These are phyloP conservation scores for Pythium scleroteichum DNA, from an alignment of 352 stramenopile genomes.

Conservation along the genomic window DNA sequence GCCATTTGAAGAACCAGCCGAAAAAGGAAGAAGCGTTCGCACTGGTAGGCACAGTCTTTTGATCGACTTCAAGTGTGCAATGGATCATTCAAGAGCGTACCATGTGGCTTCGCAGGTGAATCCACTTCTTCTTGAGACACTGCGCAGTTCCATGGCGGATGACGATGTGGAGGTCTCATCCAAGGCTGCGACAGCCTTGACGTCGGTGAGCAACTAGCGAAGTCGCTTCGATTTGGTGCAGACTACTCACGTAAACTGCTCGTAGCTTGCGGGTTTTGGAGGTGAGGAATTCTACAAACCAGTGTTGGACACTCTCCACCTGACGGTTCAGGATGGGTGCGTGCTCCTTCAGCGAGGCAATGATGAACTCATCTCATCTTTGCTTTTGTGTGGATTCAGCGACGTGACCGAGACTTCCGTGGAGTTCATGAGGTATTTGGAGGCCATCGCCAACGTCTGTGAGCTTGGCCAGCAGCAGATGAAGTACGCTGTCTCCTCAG, in stretches of 20 bases:
- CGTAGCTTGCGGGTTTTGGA: slow-evolving; percentile 46
- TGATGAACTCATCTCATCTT: too few species aligned
- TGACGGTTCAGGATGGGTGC: slow-evolving; percentile 27
- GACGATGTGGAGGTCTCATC: slow-evolving; percentile 72
- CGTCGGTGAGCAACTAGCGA: slow-evolving; percentile 39
- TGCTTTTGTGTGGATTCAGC: slow-evolving; percentile 6
- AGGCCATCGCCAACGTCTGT: slow-evolving; percentile 67
- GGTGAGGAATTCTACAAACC: slow-evolving; percentile 43
- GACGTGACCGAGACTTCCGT: slow-evolving; percentile 53
- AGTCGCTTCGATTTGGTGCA: not conserved
- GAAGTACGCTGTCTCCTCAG: slow-evolving; percentile 50
- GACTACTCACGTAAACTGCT: not conserved
- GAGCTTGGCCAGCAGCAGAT: slow-evolving; percentile 59
- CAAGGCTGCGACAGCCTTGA: slow-evolving; percentile 59
- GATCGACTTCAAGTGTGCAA: not conserved
- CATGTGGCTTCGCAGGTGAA: slow-evolving; percentile 37
- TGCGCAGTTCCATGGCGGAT: slow-evolving; percentile 64
- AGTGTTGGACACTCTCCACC: slow-evolving; percentile 52
- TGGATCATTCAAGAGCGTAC: too few species aligned
- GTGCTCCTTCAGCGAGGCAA: too few species aligned
- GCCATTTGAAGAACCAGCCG: slow-evolving; percentile 57
- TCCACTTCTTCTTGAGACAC: slow-evolving; percentile 44
- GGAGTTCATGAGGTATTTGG: slow-evolving; percentile 79
- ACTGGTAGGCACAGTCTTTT: slow-evolving; percentile 37
- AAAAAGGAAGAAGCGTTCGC: slow-evolving; percentile 45